A percentile compares a stretch with the other conserved stretches of the same genome.
Evolutionary conservation across 768 basidiomycete species (phyloP).

Genomic region (Trametopsis cervina): DNA sequence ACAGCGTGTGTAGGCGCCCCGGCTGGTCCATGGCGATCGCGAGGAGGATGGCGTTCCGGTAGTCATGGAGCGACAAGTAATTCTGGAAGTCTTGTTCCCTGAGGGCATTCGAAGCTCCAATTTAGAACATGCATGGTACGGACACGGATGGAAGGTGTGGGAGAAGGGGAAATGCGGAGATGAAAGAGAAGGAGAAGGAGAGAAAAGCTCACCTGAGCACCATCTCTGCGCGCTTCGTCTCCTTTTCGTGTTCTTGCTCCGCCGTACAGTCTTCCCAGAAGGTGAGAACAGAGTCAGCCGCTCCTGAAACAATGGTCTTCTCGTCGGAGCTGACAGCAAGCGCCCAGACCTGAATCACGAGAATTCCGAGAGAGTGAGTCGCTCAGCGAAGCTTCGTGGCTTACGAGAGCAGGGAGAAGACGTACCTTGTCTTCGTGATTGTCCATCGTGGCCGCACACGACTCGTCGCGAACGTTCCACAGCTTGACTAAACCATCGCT

Average conservation of each 20-base stretch:
- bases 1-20: conserved; percentile 74
- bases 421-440: conserved; percentile 96
- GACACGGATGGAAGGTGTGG: background rate
- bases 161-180: background rate
- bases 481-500: conserved; percentile 95
- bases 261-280: conserved; percentile 97
- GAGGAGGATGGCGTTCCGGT: conserved; percentile 83
- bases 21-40: conserved; percentile 94
- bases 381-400: no score
- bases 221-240: conserved; percentile 59
- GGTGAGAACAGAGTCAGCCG: conserved; percentile 92
- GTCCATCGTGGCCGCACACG: conserved; percentile 84
- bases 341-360: conserved; percentile 85
- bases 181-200: no score
- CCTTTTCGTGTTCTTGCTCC: conserved; percentile 70
- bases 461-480: conserved; percentile 88
- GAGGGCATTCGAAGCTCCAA: conserved; percentile 4
- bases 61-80: conserved; percentile 82
- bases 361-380: no score
- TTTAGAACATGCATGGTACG: background rate
- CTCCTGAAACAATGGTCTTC: conserved; percentile 82
- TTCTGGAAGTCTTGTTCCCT: conserved; percentile 97
- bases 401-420: no score
- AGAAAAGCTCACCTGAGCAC: conserved; percentile 68
- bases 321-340: conserved; percentile 80